Evolutionary conservation across 2,329 filamentous ascomycete genomes (phyloP).

Genomic region (Tolypocladium ovalisporum): DNA sequence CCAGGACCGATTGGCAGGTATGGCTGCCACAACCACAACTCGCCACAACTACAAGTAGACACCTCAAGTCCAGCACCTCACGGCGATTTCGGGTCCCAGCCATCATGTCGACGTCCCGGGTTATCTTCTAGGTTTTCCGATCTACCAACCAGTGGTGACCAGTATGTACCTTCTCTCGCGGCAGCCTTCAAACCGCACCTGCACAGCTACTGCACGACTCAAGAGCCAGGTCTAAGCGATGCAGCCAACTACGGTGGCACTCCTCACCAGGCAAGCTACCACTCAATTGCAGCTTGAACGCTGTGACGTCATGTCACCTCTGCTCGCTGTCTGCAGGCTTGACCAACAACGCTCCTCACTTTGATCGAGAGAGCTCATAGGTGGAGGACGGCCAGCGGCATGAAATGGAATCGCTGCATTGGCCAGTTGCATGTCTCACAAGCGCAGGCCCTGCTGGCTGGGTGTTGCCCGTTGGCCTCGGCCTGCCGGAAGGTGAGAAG

Average conservation of each 20-base stretch:
- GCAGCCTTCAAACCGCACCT: too few relatives aligned
- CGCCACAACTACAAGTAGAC: background rate
- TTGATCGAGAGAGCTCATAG: background rate
- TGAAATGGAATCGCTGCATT: background rate
- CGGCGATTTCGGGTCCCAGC: background rate
- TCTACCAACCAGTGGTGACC: background rate
- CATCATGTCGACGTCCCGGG: background rate
- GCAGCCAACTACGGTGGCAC: background rate
- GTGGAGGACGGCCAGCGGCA: background rate
- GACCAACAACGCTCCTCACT: background rate
- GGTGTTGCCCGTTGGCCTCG: slow-evolving; percentile 2
- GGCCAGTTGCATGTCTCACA: background rate
- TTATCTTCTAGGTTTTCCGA: background rate
- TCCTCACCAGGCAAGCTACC: background rate
- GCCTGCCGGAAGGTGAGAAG: slow-evolving; percentile 7
- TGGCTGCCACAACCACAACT: background rate
- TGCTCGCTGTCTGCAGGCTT: background rate
- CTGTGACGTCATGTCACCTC: background rate
- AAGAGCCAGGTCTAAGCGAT: background rate
- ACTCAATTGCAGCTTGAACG: background rate
- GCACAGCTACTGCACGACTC: too few relatives aligned
- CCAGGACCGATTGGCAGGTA: background rate
- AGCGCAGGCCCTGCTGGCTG: background rate
- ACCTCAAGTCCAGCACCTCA: too few relatives aligned
- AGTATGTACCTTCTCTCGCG: too few relatives aligned